Percentiles rank a stretch among this genome's conserved stretches.
phyloP scores from a whole-genome alignment of 805 yeast genomes.

The Saccharomyces paradoxus region DNA sequence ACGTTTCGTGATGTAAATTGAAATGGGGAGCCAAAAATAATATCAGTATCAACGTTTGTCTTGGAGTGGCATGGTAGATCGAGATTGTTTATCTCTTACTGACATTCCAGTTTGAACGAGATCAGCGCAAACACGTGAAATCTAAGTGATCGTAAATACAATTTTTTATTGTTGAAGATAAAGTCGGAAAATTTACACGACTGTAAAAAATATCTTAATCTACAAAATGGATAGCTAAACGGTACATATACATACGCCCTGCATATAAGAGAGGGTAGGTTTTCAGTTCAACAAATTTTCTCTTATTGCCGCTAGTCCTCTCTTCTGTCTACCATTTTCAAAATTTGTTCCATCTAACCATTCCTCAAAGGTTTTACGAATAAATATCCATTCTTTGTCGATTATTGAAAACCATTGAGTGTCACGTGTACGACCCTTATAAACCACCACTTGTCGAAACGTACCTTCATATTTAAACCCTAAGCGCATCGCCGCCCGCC shows the following conservation, averaged over 20 bases:
- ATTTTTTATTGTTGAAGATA: neutral
- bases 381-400: constrained; percentile 26
- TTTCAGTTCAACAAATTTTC: neutral
- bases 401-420: constrained; percentile 28
- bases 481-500: constrained; percentile 26
- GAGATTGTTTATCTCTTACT: neutral
- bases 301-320: neutral
- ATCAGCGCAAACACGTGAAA: neutral
- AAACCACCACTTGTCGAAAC: constrained; percentile 24
- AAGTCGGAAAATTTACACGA: neutral
- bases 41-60: neutral
- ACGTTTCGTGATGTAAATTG: neutral
- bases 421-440: constrained; percentile 26
- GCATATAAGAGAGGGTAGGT: neutral
- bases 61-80: neutral
- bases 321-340: neutral
- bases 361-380: constrained; percentile 15
- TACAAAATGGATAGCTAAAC: neutral
- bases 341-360: constrained; percentile 16
- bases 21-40: neutral
- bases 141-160: neutral
- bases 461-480: constrained; percentile 30
- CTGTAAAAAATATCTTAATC: neutral
- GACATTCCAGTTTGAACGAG: neutral
- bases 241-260: neutral